A percentile compares a stretch with the other conserved stretches of the same genome.
phyloP scores from a whole-genome alignment of 179 eudicot species.

The Actinidia chinensis region DNA sequence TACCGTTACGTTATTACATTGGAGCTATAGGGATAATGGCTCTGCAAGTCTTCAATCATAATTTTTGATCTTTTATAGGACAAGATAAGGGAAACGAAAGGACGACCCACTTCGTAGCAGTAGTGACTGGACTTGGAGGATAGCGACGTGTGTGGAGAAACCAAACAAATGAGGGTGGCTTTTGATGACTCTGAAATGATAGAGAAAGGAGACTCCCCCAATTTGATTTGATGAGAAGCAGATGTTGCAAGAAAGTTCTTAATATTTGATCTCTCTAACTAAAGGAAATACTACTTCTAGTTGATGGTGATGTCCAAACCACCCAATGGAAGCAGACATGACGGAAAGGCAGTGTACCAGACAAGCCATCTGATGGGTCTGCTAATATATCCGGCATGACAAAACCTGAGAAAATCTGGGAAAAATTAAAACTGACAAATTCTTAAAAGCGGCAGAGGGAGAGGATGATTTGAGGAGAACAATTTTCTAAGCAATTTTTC shows the following conservation, averaged over 20 bases:
- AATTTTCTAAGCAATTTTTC: slow-evolving; percentile 82
- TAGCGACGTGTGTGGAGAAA: slow-evolving; percentile 32
- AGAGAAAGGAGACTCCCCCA: slow-evolving; percentile 37
- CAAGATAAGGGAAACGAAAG: slow-evolving; percentile 35
- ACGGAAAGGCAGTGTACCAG: slow-evolving; percentile 18
- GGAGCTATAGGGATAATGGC: background rate
- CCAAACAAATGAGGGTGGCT: slow-evolving; percentile 32
- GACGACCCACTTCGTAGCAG: slow-evolving; percentile 38
- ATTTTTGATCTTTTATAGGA: slow-evolving; percentile 35
- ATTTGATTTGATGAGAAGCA: slow-evolving; percentile 62
- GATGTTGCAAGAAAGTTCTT: slow-evolving; percentile 77
- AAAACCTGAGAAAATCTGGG: slow-evolving; percentile 27
- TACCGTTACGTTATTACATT: background rate
- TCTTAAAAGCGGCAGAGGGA: slow-evolving; percentile 30
- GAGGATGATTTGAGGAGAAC: slow-evolving; percentile 73
- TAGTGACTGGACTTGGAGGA: slow-evolving; percentile 52
- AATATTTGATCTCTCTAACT: slow-evolving; percentile 53
- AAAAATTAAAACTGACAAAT: slow-evolving; percentile 25
- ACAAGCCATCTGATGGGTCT: slow-evolving; percentile 33
- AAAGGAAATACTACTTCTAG: slow-evolving; percentile 34
- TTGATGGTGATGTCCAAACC: slow-evolving; percentile 22
- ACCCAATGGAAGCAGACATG: slow-evolving; percentile 26
- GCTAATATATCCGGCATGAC: slow-evolving; percentile 23
- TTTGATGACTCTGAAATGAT: slow-evolving; percentile 40
- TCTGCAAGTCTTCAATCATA: background rate